phyloP scores from a whole-genome alignment of 2,329 filamentous ascomycete species.

The Apiospora sp. region DNA sequence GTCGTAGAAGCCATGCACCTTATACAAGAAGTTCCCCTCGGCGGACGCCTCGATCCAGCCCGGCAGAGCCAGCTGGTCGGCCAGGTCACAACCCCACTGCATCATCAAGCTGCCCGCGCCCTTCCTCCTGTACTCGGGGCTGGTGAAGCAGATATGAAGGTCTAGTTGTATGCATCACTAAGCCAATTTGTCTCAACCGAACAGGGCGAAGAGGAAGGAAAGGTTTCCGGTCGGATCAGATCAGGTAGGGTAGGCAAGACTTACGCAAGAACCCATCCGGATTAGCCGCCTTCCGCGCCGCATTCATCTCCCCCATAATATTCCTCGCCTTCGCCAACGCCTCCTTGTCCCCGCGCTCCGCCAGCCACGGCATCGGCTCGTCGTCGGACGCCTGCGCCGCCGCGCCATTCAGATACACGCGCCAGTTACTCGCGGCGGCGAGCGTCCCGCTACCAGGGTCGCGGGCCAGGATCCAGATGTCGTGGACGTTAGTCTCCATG shows the following conservation, averaged over 20 bases:
- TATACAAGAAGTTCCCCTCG: slow-evolving; percentile 44
- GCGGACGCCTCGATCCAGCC: slow-evolving; percentile 47
- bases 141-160: slow-evolving; percentile 48
- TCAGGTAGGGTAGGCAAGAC: slow-evolving; percentile 28
- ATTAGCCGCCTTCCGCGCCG: slow-evolving; percentile 42
- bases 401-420: slow-evolving; percentile 40
- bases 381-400: slow-evolving; percentile 33
- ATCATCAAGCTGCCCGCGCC: slow-evolving; percentile 47
- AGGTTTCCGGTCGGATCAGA: background rate
- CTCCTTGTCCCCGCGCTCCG: slow-evolving; percentile 44
- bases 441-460: slow-evolving; percentile 40
- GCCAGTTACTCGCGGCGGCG: slow-evolving; percentile 47
- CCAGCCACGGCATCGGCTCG: slow-evolving; percentile 34
- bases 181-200: background rate
- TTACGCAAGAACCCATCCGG: slow-evolving; percentile 44
- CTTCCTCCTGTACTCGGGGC: slow-evolving; percentile 46
- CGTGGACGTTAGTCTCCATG: slow-evolving; percentile 37
- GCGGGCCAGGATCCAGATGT: slow-evolving; percentile 47
- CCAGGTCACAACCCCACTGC: slow-evolving; percentile 45
- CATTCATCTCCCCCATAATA: slow-evolving; percentile 40
- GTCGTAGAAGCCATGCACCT: slow-evolving; percentile 42
- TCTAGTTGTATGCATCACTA: slow-evolving; percentile 33
- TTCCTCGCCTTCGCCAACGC: slow-evolving; percentile 39
- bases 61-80: slow-evolving; percentile 46
- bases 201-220: background rate